Conservation (phyloP, 805 yeast species). For the Metschnikowia bowlesiae region DNA sequence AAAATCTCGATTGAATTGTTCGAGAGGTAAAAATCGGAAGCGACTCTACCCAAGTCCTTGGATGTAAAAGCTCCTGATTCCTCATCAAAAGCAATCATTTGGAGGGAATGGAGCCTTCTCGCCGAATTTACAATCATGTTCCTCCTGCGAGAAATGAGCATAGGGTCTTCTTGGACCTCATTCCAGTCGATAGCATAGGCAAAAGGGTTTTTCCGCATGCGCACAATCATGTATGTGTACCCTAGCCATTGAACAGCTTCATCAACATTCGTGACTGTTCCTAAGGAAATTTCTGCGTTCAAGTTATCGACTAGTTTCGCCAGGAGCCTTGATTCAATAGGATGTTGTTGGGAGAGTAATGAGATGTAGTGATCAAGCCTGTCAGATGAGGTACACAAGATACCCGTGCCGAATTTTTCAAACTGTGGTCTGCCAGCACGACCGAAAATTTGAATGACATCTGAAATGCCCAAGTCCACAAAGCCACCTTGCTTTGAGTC, state of each 20-base stretch:
- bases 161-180: slow-evolving; percentile 79
- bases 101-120: slow-evolving; percentile 72
- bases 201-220: slow-evolving; percentile 93
- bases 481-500: slow-evolving; percentile 94
- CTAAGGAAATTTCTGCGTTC: slow-evolving; percentile 94
- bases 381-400: slow-evolving; percentile 79
- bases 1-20: slow-evolving; percentile 85
- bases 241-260: slow-evolving; percentile 99
- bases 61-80: slow-evolving; percentile 71
- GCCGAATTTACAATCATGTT: slow-evolving; percentile 79
- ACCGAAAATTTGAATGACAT: slow-evolving; percentile 96
- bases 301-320: slow-evolving; percentile 82
- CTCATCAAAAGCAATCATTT: slow-evolving; percentile 93
- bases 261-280: slow-evolving; percentile 89
- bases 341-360: slow-evolving; percentile 87
- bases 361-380: slow-evolving; percentile 84
- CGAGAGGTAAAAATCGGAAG: slow-evolving; percentile 87
- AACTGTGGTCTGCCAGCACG: slow-evolving; percentile 99
- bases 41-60: slow-evolving; percentile 89
- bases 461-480: slow-evolving; percentile 89
- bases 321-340: slow-evolving; percentile 82
- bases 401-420: slow-evolving; percentile 89
- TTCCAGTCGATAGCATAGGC: slow-evolving; percentile 88
- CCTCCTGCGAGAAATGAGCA: slow-evolving; percentile 66
- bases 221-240: slow-evolving; percentile 86